phyloP scores from a whole-genome alignment of 768 basidiomycete species.

The Termitomyces sp. region DNA sequence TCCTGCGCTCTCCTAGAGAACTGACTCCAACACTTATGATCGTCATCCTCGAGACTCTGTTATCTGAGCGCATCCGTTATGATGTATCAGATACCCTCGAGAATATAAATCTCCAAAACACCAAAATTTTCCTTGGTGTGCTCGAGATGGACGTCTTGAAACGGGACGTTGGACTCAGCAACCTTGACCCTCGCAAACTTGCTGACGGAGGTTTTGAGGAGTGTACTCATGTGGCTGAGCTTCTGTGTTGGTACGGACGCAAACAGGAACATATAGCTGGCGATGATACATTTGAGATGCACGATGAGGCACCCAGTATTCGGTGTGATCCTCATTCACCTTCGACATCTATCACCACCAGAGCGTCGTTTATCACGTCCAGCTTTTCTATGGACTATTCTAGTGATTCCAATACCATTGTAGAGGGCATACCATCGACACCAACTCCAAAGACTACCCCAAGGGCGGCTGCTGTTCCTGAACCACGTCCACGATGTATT shows the following conservation, averaged over 20 bases:
- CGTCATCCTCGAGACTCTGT: constrained; percentile 62
- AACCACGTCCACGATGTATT: constrained; percentile 40
- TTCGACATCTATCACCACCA: constrained; percentile 32
- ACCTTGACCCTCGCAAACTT: constrained; percentile 61
- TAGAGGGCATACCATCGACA: constrained; percentile 18
- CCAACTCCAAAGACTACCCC: constrained; percentile 10
- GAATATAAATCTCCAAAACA: constrained; percentile 49
- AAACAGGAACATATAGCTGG: constrained; percentile 29
- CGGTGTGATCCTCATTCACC: constrained; percentile 15
- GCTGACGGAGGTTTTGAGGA: constrained; percentile 67
- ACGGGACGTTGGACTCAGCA: constrained; percentile 59
- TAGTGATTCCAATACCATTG: constrained; percentile 27
- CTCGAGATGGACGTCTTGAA: constrained; percentile 62
- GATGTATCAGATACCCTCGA: constrained; percentile 20
- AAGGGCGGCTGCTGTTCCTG: background rate
- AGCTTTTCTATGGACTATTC: constrained; percentile 18
- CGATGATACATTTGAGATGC: constrained; percentile 10
- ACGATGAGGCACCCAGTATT: background rate
- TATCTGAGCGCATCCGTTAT: constrained; percentile 47
- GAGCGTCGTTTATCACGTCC: constrained; percentile 16
- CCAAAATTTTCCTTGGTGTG: constrained; percentile 75
- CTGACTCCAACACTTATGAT: constrained; percentile 72
- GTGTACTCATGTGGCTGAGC: constrained; percentile 58
- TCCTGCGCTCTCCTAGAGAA: constrained; percentile 49
- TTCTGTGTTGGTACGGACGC: constrained; percentile 68